A percentile compares a stretch with the other conserved stretches of the same genome.
These are phyloP conservation scores for Quercus aquifolioides DNA, from an alignment of 306 rosid species.

Conservation along the genomic window DNA sequence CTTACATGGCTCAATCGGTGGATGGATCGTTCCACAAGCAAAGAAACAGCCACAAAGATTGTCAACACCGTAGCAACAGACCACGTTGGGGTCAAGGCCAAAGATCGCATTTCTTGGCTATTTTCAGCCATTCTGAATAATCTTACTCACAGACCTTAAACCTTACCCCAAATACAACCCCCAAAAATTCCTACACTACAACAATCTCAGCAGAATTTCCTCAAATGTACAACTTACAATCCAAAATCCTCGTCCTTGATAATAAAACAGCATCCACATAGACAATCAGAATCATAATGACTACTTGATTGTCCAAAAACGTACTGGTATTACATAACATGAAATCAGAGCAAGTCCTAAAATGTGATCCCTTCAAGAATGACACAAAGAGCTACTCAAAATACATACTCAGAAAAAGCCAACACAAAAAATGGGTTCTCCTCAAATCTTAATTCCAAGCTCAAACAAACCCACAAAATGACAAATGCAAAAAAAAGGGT, in stretches of 20 bases:
- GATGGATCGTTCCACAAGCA: conserved; percentile 91
- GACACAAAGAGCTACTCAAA: not conserved
- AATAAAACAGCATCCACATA: not conserved
- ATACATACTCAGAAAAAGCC: not conserved
- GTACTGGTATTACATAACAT: not conserved
- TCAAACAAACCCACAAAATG: conserved; percentile 6
- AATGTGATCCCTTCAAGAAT: not conserved
- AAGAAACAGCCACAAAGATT: conserved; percentile 80
- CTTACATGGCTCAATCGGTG: conserved; percentile 63
- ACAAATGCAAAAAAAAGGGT: conserved; percentile 12
- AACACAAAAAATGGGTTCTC: not conserved
- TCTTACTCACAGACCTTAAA: conserved; percentile 18
- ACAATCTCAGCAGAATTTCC: not conserved
- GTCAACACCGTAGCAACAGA: conserved; percentile 95
- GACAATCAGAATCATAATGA: not conserved
- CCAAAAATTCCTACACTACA: not conserved
- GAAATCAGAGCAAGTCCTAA: conserved; percentile 15
- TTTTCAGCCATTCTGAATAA: conserved; percentile 55
- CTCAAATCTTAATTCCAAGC: not conserved
- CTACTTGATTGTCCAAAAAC: not conserved
- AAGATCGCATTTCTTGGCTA: conserved; percentile 59
- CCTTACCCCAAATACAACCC: conserved; percentile 6
- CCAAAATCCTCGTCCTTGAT: not conserved
- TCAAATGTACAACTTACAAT: not conserved
- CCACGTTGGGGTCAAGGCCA: conserved; percentile 99